These are phyloP conservation scores for Fennellomyces sp. DNA, from an alignment of 371 early-diverging fungal species.

Conservation along the genomic window DNA sequence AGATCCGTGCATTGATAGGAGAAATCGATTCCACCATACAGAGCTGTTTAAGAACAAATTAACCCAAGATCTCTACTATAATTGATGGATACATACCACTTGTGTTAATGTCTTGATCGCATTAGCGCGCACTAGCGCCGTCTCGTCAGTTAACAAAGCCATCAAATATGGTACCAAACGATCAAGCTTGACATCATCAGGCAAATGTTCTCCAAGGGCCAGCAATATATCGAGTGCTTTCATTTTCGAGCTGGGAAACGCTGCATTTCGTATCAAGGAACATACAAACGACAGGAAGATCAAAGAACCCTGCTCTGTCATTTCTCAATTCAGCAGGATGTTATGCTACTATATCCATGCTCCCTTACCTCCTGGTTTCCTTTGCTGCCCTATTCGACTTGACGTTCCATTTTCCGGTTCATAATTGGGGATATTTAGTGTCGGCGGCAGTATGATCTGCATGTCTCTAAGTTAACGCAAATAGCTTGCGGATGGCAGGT, in stretches of 20 bases:
- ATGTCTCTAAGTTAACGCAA: neutral
- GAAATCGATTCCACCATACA: constrained; percentile 75
- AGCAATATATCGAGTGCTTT: constrained; percentile 79
- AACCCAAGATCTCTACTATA: no score
- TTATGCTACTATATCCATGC: neutral
- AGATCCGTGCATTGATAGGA: constrained; percentile 83
- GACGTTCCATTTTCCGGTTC: constrained; percentile 15
- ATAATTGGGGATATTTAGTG: constrained; percentile 47
- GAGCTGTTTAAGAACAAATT: constrained; percentile 55
- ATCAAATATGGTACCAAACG: constrained; percentile 85
- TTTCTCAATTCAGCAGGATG: no score
- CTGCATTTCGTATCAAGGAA: constrained; percentile 71
- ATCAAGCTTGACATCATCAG: constrained; percentile 81
- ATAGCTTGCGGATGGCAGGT: neutral
- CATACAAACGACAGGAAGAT: constrained; percentile 69
- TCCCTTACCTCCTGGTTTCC: constrained; percentile 21
- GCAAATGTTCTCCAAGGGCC: constrained; percentile 65
- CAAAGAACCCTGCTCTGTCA: constrained; percentile 67
- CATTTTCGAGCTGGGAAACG: constrained; percentile 74
- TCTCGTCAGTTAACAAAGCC: constrained; percentile 68
- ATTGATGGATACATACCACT: constrained; percentile 54
- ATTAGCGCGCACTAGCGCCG: constrained; percentile 72
- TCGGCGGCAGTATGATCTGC: constrained; percentile 45
- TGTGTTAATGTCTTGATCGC: constrained; percentile 78
- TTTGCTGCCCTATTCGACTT: neutral